A percentile compares a stretch with the other conserved stretches of the same genome.
Conservation (phyloP, 306 rosid genomes). For the Cicer pinnatifidum region DNA sequence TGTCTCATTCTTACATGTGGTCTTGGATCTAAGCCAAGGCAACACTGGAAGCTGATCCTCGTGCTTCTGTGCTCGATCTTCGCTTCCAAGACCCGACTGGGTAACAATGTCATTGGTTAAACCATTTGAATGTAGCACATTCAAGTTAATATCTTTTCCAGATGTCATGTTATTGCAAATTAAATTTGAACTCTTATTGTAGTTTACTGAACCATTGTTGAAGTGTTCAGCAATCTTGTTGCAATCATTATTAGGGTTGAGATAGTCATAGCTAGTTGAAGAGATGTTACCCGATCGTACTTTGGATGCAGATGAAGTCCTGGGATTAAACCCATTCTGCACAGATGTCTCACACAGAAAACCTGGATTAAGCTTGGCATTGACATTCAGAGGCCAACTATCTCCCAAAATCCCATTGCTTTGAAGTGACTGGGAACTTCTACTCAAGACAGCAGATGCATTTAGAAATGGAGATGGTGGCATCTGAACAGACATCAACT, state of each 20-base stretch:
- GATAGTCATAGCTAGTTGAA: slow-evolving; percentile 59
- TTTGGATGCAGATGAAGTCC: slow-evolving; percentile 65
- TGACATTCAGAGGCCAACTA: slow-evolving; percentile 60
- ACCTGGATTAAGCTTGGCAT: slow-evolving; percentile 55
- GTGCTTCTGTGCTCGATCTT: slow-evolving; percentile 56
- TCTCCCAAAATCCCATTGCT: slow-evolving; percentile 67
- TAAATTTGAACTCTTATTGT: slow-evolving; percentile 54
- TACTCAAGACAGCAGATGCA: slow-evolving; percentile 55
- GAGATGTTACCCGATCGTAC: slow-evolving; percentile 52
- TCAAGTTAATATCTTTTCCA: slow-evolving; percentile 68
- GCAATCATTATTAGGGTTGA: slow-evolving; percentile 47
- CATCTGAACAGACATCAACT: slow-evolving; percentile 60
- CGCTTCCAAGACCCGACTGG: slow-evolving; percentile 49
- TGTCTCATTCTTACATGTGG: slow-evolving; percentile 55
- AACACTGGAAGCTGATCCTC: slow-evolving; percentile 62
- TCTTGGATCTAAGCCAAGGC: slow-evolving; percentile 75
- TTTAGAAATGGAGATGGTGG: slow-evolving; percentile 57
- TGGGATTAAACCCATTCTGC: slow-evolving; percentile 64
- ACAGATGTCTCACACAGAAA: slow-evolving; percentile 56
- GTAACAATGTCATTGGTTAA: slow-evolving; percentile 56
- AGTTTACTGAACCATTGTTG: slow-evolving; percentile 51
- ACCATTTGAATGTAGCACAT: slow-evolving; percentile 59
- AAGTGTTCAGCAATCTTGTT: slow-evolving; percentile 53
- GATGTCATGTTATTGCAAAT: slow-evolving; percentile 54
- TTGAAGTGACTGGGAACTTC: slow-evolving; percentile 63